Conservation (phyloP, 768 basidiomycete species). For the Mycena maculata region DNA sequence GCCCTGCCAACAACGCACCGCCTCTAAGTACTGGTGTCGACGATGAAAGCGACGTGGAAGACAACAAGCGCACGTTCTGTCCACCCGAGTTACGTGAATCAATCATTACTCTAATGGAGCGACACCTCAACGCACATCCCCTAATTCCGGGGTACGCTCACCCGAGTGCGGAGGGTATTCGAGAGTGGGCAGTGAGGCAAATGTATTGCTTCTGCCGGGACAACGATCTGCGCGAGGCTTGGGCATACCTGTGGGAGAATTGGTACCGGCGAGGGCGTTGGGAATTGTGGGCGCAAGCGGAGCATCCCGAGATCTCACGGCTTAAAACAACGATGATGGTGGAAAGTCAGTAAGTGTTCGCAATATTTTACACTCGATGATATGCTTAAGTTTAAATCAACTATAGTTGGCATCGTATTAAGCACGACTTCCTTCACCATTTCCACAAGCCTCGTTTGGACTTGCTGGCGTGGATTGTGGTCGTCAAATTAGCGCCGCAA, state of each 20-base stretch:
- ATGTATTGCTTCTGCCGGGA: slow-evolving; percentile 39
- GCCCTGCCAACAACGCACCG: background rate
- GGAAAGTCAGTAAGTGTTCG: slow-evolving; percentile 40
- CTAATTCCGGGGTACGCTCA: slow-evolving; percentile 38
- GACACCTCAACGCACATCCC: slow-evolving; percentile 38
- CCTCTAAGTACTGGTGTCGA: background rate
- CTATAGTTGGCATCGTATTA: slow-evolving; percentile 45
- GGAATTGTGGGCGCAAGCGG: slow-evolving; percentile 43
- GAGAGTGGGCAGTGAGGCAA: slow-evolving; percentile 39
- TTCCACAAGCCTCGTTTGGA: slow-evolving; percentile 25
- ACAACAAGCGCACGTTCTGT: slow-evolving; percentile 35
- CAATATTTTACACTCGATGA: background rate
- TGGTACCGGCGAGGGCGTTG: slow-evolving; percentile 38
- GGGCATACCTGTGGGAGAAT: slow-evolving; percentile 41
- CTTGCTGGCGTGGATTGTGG: slow-evolving; percentile 24
- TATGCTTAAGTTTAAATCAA: slow-evolving; percentile 7
- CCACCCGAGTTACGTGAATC: slow-evolving; percentile 25
- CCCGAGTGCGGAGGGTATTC: slow-evolving; percentile 35
- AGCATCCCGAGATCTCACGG: slow-evolving; percentile 31
- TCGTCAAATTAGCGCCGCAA: slow-evolving; percentile 19
- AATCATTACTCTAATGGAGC: slow-evolving; percentile 35
- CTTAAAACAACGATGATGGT: slow-evolving; percentile 45
- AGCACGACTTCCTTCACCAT: slow-evolving; percentile 42
- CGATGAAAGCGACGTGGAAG: slow-evolving; percentile 17
- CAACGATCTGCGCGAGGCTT: slow-evolving; percentile 35